Conservation (phyloP, 1,139 yeast genomes). For the Yueomyces sp. region DNA sequence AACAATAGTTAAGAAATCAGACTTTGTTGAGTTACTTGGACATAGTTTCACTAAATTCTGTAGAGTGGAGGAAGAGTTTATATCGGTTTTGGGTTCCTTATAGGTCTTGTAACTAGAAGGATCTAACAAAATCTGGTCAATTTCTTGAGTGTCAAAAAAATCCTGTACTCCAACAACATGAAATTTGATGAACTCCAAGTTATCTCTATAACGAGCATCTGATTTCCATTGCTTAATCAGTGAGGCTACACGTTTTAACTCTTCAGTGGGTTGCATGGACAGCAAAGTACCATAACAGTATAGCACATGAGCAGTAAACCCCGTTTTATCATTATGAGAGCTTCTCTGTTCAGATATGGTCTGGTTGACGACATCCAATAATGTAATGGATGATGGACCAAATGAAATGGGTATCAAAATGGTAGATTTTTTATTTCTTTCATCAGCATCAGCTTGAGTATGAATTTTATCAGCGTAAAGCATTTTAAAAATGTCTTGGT, state of each 20-base stretch:
- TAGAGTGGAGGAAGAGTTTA: background rate
- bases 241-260: background rate
- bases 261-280: background rate
- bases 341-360: conserved; percentile 47
- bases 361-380: conserved; percentile 53
- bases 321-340: conserved; percentile 53
- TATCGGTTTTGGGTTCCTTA: conserved; percentile 4
- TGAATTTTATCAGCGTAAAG: conserved; percentile 25
- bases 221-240: conserved; percentile 6
- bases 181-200: conserved; percentile 21
- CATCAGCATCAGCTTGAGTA: conserved; percentile 16
- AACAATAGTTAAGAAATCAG: conserved; percentile 46
- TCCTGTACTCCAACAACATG: conserved; percentile 31
- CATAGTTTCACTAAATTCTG: conserved; percentile 17
- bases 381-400: conserved; percentile 52
- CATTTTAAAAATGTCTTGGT: conserved; percentile 46
- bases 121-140: conserved; percentile 9
- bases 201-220: conserved; percentile 11
- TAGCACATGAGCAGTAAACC: conserved; percentile 49
- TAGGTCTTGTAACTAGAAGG: conserved; percentile 6
- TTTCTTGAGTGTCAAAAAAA: conserved; percentile 15
- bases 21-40: conserved; percentile 43
- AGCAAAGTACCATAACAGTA: conserved; percentile 16
- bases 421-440: conserved; percentile 21
- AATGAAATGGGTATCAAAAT: conserved; percentile 53